Conservation (phyloP, 2,329 filamentous ascomycete species). For the Penicillium janthinellum region DNA sequence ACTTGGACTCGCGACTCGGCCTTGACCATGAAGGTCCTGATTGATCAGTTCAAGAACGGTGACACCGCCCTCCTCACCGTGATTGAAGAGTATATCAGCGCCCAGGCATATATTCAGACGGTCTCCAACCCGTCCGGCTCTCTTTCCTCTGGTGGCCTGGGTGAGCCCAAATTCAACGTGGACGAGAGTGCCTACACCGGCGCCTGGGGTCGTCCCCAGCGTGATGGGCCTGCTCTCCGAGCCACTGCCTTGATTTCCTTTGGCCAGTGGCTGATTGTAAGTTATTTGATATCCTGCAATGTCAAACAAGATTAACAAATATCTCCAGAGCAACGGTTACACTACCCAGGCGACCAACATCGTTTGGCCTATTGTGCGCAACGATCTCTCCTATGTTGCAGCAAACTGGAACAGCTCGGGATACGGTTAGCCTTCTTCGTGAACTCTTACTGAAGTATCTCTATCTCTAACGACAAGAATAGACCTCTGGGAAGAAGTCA, state of each 20-base stretch:
- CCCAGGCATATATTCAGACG: slow-evolving; percentile 67
- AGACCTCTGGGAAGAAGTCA: slow-evolving; percentile 80
- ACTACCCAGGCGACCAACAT: slow-evolving; percentile 54
- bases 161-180: slow-evolving; percentile 73
- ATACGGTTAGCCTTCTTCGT: slow-evolving; percentile 51
- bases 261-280: slow-evolving; percentile 66
- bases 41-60: slow-evolving; percentile 67
- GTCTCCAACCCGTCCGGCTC: slow-evolving; percentile 70
- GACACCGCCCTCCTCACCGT: slow-evolving; percentile 59
- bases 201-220: slow-evolving; percentile 75
- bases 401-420: slow-evolving; percentile 56
- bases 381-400: slow-evolving; percentile 71
- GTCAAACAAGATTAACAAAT: slow-evolving; percentile 4
- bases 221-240: slow-evolving; percentile 76
- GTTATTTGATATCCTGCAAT: neutral
- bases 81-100: slow-evolving; percentile 68
- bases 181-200: slow-evolving; percentile 64
- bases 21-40: slow-evolving; percentile 67
- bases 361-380: slow-evolving; percentile 73
- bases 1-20: slow-evolving; percentile 78
- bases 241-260: slow-evolving; percentile 74
- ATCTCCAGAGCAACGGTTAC: slow-evolving; percentile 55
- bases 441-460: too few relatives aligned
- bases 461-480: neutral
- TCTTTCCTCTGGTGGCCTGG: slow-evolving; percentile 57